phyloP scores from a whole-genome alignment of 1,139 yeast genomes.

The Candida buenavistaensis region DNA sequence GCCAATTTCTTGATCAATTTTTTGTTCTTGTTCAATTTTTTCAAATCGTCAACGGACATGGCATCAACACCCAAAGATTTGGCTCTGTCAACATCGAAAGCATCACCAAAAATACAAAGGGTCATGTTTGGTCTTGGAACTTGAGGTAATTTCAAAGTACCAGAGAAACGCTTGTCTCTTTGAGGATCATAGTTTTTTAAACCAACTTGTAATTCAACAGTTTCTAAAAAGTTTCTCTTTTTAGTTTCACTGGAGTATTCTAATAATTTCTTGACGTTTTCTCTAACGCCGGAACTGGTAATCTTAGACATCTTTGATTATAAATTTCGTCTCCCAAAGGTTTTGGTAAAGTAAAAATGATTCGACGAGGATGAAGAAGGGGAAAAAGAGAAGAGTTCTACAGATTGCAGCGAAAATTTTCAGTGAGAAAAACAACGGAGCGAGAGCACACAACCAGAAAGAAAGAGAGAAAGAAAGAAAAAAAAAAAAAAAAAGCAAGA shows the following conservation, averaged over 20 bases:
- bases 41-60: slow-evolving; percentile 99
- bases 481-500: not conserved
- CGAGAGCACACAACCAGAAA: too few relatives aligned
- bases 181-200: slow-evolving; percentile 99
- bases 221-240: slow-evolving; percentile 99
- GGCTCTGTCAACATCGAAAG: slow-evolving; percentile 99
- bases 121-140: slow-evolving; percentile 99
- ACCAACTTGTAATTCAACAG: slow-evolving; percentile 99
- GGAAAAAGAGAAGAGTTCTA: slow-evolving; percentile 7
- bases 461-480: too few relatives aligned
- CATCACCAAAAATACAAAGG: slow-evolving; percentile 99
- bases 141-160: slow-evolving; percentile 96
- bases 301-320: slow-evolving; percentile 80
- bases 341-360: slow-evolving; percentile 47
- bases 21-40: slow-evolving; percentile 99
- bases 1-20: slow-evolving; percentile 99
- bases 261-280: slow-evolving; percentile 90
- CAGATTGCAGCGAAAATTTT: slow-evolving; percentile 6
- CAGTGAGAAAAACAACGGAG: not conserved
- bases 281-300: slow-evolving; percentile 92
- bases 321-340: slow-evolving; percentile 65
- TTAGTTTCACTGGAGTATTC: slow-evolving; percentile 91
- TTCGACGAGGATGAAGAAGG: slow-evolving; percentile 50
- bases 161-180: slow-evolving; percentile 99
- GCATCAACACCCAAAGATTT: slow-evolving; percentile 99